Evolutionary conservation across 1,284 basidiomycete genomes (phyloP).

Genomic region (Fomitiporia mediterranea): DNA sequence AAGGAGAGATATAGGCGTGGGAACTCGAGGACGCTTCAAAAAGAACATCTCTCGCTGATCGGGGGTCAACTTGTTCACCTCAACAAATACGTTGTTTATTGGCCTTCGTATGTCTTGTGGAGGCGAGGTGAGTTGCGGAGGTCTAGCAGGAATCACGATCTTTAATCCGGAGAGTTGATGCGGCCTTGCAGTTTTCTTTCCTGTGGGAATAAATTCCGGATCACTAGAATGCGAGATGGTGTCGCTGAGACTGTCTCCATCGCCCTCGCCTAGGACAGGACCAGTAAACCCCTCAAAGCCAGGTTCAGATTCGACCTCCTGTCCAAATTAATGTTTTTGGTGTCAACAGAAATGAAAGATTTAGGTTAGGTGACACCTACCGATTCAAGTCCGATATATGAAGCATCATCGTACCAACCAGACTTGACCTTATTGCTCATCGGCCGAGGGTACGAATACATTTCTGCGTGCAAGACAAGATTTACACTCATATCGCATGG

Average conservation of each 20-base stretch:
- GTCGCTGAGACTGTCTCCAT: not conserved
- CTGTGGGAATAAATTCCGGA: not conserved
- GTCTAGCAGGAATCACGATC: not conserved
- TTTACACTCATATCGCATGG: slow-evolving; percentile 32
- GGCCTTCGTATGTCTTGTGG: not conserved
- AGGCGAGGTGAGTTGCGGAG: not conserved
- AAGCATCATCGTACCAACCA: slow-evolving; percentile 13
- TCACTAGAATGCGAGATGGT: not conserved
- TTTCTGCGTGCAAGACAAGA: slow-evolving; percentile 36
- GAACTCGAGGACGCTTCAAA: not conserved
- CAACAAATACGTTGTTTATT: not conserved
- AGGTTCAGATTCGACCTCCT: not conserved
- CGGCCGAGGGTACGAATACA: slow-evolving; percentile 37
- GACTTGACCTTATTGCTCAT: not conserved
- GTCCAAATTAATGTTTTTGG: too few relatives aligned
- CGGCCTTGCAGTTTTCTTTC: too few relatives aligned
- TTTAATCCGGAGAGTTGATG: too few relatives aligned
- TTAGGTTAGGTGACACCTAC: not conserved
- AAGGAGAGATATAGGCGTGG: too few relatives aligned
- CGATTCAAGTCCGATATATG: not conserved
- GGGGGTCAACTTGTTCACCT: not conserved
- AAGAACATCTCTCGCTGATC: not conserved
- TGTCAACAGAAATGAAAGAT: too few relatives aligned
- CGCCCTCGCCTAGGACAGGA: slow-evolving; percentile 3
- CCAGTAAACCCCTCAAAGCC: not conserved